A percentile compares a stretch with the other conserved stretches of the same genome.
Conservation (phyloP, 805 yeast species). For the Yueomyces sp. region DNA sequence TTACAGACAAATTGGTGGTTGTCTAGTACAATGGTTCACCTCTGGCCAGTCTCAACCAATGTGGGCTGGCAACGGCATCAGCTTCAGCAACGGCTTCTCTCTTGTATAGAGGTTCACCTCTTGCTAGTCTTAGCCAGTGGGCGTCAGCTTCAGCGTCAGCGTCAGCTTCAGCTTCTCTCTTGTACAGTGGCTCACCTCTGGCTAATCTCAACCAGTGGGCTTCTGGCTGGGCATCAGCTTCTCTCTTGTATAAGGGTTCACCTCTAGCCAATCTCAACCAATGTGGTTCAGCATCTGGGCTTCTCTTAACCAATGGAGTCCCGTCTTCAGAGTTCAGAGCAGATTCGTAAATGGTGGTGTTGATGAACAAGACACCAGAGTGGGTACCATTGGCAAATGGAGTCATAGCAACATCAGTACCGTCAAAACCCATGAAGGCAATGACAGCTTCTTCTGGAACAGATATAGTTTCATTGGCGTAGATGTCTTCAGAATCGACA, state of each 20-base stretch:
- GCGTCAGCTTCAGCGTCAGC: conserved; percentile 18
- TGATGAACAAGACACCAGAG: conserved; percentile 19
- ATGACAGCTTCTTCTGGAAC: conserved; percentile 22
- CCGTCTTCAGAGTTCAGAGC: conserved; percentile 8
- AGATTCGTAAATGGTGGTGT: conserved; percentile 18
- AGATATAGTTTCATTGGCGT: conserved; percentile 1
- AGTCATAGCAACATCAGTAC: conserved; percentile 12
- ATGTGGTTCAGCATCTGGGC: conserved; percentile 14
- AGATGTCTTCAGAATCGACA: conserved; percentile 5
- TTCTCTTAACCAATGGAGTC: conserved; percentile 13
- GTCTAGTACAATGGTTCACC: conserved; percentile 13
- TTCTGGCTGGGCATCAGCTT: conserved; percentile 13
- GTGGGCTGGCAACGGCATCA: conserved; percentile 3
- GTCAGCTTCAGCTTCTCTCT: conserved; percentile 9
- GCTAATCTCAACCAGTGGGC: conserved; percentile 17
- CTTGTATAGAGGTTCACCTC: conserved; percentile 17
- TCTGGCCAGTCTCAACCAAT: conserved; percentile 10
- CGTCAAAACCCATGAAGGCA: conserved; percentile 18
- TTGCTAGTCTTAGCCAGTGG: conserved; percentile 14
- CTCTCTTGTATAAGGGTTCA: conserved; percentile 19
- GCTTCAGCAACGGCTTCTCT: conserved; percentile 10
- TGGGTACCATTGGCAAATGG: conserved; percentile 19
- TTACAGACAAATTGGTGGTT: no score
- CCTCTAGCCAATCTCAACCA: conserved; percentile 16
- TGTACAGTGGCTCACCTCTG: conserved; percentile 17